Evolutionary conservation across 345 rosid species (phyloP).

Genomic region (Psidium guajava): DNA sequence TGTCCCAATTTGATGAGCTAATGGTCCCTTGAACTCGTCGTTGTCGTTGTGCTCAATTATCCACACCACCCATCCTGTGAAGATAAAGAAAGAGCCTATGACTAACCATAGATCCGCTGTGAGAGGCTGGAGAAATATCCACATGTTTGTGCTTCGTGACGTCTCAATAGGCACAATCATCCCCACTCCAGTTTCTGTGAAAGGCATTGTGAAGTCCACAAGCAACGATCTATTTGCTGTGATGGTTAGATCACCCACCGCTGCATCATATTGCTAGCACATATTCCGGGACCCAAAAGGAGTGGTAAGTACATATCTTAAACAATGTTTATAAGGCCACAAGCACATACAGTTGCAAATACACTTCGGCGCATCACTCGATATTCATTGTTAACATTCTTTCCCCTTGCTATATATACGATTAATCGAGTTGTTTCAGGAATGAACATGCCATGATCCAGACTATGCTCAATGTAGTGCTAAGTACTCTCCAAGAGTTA

Average conservation of each 20-base stretch:
- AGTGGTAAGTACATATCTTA: not conserved
- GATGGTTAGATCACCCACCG: slow-evolving; percentile 36
- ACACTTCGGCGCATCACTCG: not conserved
- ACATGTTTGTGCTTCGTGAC: slow-evolving; percentile 10
- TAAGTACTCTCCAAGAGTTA: not conserved
- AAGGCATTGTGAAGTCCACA: slow-evolving; percentile 43
- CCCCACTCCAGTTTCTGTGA: slow-evolving; percentile 31
- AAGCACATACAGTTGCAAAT: not conserved
- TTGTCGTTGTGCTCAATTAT: slow-evolving; percentile 30
- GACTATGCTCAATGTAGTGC: not conserved
- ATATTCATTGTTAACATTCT: not conserved
- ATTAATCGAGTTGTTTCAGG: not conserved
- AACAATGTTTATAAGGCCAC: not conserved
- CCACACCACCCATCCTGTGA: slow-evolving; percentile 34
- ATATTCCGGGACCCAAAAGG: not conserved
- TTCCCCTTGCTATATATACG: not conserved
- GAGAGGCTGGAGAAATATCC: slow-evolving; percentile 50
- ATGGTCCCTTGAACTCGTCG: slow-evolving; percentile 27
- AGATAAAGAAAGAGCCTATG: slow-evolving; percentile 18
- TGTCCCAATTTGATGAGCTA: slow-evolving; percentile 21
- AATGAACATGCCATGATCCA: not conserved
- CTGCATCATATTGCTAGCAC: not conserved
- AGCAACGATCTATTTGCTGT: slow-evolving; percentile 10
- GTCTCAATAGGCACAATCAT: slow-evolving; percentile 21
- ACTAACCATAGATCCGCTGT: slow-evolving; percentile 36